Conservation (phyloP, 768 basidiomycete genomes). For the Pulveroboletus sp. region DNA sequence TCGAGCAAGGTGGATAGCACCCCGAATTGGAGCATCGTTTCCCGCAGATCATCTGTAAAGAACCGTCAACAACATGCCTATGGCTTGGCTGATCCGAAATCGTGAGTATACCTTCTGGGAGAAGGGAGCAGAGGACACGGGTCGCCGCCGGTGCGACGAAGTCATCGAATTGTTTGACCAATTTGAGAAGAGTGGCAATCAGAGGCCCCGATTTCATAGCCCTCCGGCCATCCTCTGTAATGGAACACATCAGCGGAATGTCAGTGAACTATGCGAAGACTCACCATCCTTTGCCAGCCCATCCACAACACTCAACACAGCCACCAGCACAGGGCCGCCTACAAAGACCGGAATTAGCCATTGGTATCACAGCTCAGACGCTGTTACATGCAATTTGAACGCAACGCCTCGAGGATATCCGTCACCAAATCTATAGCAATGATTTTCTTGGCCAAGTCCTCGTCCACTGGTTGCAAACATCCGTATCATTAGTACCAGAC, state of each 20-base stretch:
- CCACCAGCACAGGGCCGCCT: constrained; percentile 23
- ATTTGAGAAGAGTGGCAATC: constrained; percentile 16
- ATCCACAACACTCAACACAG: constrained; percentile 19
- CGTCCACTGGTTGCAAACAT: constrained; percentile 11
- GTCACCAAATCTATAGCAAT: constrained; percentile 16
- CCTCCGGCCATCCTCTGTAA: constrained; percentile 8
- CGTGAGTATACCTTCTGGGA: constrained; percentile 17
- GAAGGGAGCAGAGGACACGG: constrained; percentile 23
- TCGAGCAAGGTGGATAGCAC: constrained; percentile 17
- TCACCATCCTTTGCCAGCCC: constrained; percentile 15
- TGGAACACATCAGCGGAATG: not conserved
- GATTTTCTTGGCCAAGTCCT: constrained; percentile 7
- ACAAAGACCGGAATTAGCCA: constrained; percentile 1
- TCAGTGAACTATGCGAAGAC: not conserved
- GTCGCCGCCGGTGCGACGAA: constrained; percentile 28
- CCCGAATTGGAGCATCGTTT: constrained; percentile 13
- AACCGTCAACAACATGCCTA: not conserved
- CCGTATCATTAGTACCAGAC: not conserved
- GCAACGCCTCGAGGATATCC: constrained; percentile 16
- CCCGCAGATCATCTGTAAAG: constrained; percentile 18
- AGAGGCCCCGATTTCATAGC: constrained; percentile 5
- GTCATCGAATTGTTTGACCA: constrained; percentile 24
- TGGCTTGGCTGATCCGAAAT: too few relatives aligned
- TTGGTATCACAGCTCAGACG: not conserved
- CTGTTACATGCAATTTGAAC: constrained; percentile 14